phyloP scores from a whole-genome alignment of 345 rosid genomes.

The Populus ilicifolia region DNA sequence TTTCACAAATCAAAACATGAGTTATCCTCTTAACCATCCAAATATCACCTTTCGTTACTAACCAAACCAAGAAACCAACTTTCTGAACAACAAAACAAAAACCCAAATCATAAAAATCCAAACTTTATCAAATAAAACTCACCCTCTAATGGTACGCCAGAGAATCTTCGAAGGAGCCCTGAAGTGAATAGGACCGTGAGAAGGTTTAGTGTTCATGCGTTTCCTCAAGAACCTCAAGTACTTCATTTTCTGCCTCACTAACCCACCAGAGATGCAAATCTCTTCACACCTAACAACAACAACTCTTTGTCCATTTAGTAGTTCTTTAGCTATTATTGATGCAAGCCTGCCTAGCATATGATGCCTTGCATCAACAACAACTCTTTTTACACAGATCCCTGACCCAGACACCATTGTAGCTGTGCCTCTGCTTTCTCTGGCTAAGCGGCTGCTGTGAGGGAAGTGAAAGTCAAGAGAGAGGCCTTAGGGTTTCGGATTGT shows the following conservation, averaged over 20 bases:
- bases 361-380: slow-evolving; percentile 28
- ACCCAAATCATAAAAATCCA: neutral
- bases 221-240: slow-evolving; percentile 24
- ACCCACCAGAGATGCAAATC: slow-evolving; percentile 27
- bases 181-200: slow-evolving; percentile 40
- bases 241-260: slow-evolving; percentile 30
- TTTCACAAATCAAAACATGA: neutral
- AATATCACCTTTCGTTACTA: neutral
- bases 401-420: slow-evolving; percentile 23
- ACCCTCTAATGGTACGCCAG: slow-evolving; percentile 39
- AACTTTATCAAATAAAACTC: neutral
- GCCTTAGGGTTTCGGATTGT: slow-evolving; percentile 11
- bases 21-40: neutral
- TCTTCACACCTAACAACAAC: slow-evolving; percentile 38
- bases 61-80: neutral
- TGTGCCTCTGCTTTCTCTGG: neutral
- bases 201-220: slow-evolving; percentile 36
- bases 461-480: neutral
- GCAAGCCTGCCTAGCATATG: slow-evolving; percentile 26
- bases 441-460: slow-evolving; percentile 6
- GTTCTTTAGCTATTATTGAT: slow-evolving; percentile 32
- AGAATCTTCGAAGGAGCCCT: slow-evolving; percentile 38
- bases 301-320: slow-evolving; percentile 35
- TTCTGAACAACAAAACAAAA: neutral
- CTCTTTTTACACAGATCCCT: slow-evolving; percentile 23